A percentile compares a stretch with the other conserved stretches of the same genome.
Evolutionary conservation across 208 protist genomes (phyloP).

Genomic region (Phytomonas serpens): DNA sequence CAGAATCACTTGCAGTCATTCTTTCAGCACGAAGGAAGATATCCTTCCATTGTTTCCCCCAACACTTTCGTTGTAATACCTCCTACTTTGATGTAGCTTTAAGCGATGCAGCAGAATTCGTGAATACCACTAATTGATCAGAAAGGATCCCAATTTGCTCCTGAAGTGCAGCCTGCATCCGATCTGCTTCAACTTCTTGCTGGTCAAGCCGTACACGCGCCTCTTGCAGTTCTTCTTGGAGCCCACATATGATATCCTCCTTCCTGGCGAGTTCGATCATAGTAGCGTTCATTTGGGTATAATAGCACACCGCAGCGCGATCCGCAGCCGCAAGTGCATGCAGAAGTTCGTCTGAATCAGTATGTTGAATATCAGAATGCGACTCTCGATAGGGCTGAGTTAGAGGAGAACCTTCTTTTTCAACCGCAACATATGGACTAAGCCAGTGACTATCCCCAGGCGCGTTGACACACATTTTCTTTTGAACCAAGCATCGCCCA

Average conservation of each 20-base stretch:
- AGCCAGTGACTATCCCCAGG: not conserved
- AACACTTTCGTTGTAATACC: not conserved
- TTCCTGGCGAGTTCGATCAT: slow-evolving; percentile 51
- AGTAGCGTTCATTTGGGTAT: slow-evolving; percentile 56
- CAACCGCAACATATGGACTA: not conserved
- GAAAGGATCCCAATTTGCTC: slow-evolving; percentile 68
- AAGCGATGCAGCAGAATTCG: not conserved
- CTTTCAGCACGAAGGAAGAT: not conserved
- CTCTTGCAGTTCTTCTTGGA: slow-evolving; percentile 26
- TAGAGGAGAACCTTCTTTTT: not conserved
- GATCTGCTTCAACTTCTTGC: slow-evolving; percentile 34
- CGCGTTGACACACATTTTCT: not conserved
- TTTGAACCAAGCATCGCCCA: not conserved
- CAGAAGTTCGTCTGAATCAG: slow-evolving; percentile 44
- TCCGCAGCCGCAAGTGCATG: slow-evolving; percentile 55
- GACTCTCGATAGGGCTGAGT: not conserved
- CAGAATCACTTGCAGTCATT: not conserved
- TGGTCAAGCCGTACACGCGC: slow-evolving; percentile 26
- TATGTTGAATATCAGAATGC: not conserved
- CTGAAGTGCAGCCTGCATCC: slow-evolving; percentile 44
- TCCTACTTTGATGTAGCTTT: not conserved
- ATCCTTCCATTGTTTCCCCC: not conserved
- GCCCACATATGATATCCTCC: slow-evolving; percentile 30
- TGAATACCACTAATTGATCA: slow-evolving; percentile 38
- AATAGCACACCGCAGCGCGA: slow-evolving; percentile 48